These are phyloP conservation scores for Sugiyamaella marilandica DNA, from an alignment of 805 yeast species.

Conservation along the genomic window DNA sequence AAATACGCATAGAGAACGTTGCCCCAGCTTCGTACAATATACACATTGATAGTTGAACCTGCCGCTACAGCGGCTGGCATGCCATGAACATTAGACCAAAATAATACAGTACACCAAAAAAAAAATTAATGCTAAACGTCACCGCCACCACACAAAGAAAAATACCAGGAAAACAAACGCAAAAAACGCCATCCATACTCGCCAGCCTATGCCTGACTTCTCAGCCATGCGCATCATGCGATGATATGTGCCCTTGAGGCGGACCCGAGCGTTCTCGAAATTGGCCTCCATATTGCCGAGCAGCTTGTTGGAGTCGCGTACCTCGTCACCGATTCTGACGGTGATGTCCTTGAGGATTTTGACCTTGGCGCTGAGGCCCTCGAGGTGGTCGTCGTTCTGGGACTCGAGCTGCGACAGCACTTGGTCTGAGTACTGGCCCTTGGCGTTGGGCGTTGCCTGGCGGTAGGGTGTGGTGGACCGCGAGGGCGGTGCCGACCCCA, in stretches of 20 bases:
- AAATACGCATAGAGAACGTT: too few relatives aligned
- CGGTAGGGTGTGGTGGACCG: slow-evolving; percentile 20
- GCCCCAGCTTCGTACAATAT: not conserved
- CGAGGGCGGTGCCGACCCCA: slow-evolving; percentile 8
- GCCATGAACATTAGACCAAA: not conserved
- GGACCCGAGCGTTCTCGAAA: slow-evolving; percentile 44
- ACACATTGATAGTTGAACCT: not conserved
- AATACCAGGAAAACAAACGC: slow-evolving; percentile 47
- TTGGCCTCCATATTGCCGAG: slow-evolving; percentile 41
- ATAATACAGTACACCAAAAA: slow-evolving; percentile 33
- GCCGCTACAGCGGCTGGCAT: too few relatives aligned
- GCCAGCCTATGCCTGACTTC: slow-evolving; percentile 58
- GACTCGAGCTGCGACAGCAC: slow-evolving; percentile 57
- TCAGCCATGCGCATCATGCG: slow-evolving; percentile 62
- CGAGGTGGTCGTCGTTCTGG: slow-evolving; percentile 58
- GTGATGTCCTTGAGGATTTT: slow-evolving; percentile 52
- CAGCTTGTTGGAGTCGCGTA: slow-evolving; percentile 48
- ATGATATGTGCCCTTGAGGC: slow-evolving; percentile 49
- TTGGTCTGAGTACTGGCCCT: slow-evolving; percentile 42
- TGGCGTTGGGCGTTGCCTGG: slow-evolving; percentile 26
- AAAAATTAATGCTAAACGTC: slow-evolving; percentile 46
- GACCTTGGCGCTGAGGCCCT: slow-evolving; percentile 50
- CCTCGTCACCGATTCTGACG: slow-evolving; percentile 60
- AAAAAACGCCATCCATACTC: slow-evolving; percentile 51
- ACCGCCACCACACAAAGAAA: slow-evolving; percentile 28